Percentiles rank a stretch among this genome's conserved stretches.
Evolutionary conservation across 2,329 filamentous ascomycete species (phyloP).

Genomic region (Arthrinium phaeospermum): DNA sequence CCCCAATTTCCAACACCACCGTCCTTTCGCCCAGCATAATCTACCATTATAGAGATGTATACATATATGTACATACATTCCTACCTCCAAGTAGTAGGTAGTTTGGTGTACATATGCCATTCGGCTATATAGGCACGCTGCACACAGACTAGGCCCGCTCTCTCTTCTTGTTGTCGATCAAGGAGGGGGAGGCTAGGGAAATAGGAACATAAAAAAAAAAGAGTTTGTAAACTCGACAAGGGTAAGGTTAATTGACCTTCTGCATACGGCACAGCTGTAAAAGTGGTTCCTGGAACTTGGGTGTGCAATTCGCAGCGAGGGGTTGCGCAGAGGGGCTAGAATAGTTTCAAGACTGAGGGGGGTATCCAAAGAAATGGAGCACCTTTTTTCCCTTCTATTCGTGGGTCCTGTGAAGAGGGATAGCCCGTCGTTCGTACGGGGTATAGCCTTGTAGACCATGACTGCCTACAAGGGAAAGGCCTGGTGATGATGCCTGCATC

Average conservation of each 20-base stretch:
- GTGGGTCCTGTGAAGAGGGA: background rate
- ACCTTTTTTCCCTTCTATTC: background rate
- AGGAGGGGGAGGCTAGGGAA: background rate
- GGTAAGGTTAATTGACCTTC: conserved; percentile 8
- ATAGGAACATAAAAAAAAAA: background rate
- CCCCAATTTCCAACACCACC: background rate
- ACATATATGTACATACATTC: background rate
- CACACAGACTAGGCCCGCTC: background rate
- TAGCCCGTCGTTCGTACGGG: background rate
- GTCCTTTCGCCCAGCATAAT: background rate
- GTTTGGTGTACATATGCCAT: background rate
- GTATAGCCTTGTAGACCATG: background rate
- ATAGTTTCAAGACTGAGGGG: conserved; percentile 10
- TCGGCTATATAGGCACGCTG: conserved; percentile 10
- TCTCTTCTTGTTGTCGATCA: background rate
- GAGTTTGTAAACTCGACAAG: background rate
- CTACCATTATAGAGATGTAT: background rate
- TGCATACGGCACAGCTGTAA: background rate
- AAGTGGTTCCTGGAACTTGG: background rate
- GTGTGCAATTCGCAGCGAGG: conserved; percentile 2
- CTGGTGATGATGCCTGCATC: background rate
- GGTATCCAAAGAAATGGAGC: background rate
- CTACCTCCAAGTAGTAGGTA: background rate
- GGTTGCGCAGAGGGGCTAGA: conserved; percentile 1
- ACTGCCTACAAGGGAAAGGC: background rate